A percentile compares a stretch with the other conserved stretches of the same genome.
phyloP scores from a whole-genome alignment of 306 rosid species.

The Vicia sativa region DNA sequence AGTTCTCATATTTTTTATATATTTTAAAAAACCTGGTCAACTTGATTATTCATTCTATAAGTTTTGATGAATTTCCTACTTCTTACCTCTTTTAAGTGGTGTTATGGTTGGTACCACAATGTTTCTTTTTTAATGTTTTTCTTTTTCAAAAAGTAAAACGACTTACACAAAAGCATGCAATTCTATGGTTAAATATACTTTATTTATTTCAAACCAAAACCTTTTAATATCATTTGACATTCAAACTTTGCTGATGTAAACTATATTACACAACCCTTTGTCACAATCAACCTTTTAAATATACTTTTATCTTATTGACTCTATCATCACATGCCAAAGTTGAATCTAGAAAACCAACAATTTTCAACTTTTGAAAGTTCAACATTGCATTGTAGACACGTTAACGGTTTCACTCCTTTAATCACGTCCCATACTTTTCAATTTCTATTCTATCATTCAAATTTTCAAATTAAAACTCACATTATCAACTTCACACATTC shows the following conservation, averaged over 20 bases:
- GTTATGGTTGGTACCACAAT: neutral
- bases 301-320: too few relatives aligned
- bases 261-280: neutral
- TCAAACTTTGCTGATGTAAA: neutral
- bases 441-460: too few relatives aligned
- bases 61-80: neutral
- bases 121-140: neutral
- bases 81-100: neutral
- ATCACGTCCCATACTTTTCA: too few relatives aligned
- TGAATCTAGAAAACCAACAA: conserved; percentile 18
- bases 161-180: neutral
- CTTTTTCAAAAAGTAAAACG: neutral
- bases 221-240: neutral
- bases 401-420: neutral
- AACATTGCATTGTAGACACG: neutral
- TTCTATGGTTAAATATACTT: neutral
- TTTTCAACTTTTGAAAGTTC: conserved; percentile 20
- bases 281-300: neutral
- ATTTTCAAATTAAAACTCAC: too few relatives aligned
- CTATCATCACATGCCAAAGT: conserved; percentile 18
- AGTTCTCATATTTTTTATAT: neutral
- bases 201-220: neutral
- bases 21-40: neutral
- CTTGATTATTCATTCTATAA: neutral
- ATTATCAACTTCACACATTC: too few relatives aligned